These are phyloP conservation scores for Salmacisia buchloeana DNA, from an alignment of 1,284 basidiomycete genomes.

Conservation along the genomic window DNA sequence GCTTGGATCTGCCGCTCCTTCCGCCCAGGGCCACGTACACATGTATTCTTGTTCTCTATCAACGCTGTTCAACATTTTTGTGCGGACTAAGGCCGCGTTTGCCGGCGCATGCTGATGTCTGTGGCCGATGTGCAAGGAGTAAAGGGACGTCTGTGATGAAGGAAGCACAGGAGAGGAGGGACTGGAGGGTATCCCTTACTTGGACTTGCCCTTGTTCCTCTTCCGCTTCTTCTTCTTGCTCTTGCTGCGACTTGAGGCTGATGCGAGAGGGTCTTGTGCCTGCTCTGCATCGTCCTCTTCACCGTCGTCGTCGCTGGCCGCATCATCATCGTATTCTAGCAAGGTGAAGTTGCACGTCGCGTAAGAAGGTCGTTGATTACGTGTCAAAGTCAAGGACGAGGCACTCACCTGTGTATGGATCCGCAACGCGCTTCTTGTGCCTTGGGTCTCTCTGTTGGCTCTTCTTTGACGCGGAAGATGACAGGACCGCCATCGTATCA, in stretches of 20 bases:
- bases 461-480: too few species aligned
- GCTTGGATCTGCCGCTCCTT: too few species aligned
- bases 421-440: background rate
- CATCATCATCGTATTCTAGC: slow-evolving; percentile 5
- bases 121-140: too few species aligned
- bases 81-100: too few species aligned
- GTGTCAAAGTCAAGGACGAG: background rate
- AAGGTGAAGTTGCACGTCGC: background rate
- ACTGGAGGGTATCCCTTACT: too few species aligned
- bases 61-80: too few species aligned
- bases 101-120: too few species aligned
- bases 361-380: background rate
- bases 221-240: background rate
- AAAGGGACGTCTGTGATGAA: too few species aligned
- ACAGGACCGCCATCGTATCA: too few species aligned
- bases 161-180: too few species aligned
- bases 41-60: too few species aligned
- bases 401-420: slow-evolving; percentile 2
- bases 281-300: background rate
- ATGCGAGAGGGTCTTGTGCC: background rate
- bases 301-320: background rate
- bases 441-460: background rate
- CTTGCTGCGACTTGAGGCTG: background rate
- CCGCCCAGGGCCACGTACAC: too few species aligned
- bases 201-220: background rate